Percentiles rank a stretch among this genome's conserved stretches.
Conservation (phyloP, 768 basidiomycete genomes). For the Coprinellus micaceus region DNA sequence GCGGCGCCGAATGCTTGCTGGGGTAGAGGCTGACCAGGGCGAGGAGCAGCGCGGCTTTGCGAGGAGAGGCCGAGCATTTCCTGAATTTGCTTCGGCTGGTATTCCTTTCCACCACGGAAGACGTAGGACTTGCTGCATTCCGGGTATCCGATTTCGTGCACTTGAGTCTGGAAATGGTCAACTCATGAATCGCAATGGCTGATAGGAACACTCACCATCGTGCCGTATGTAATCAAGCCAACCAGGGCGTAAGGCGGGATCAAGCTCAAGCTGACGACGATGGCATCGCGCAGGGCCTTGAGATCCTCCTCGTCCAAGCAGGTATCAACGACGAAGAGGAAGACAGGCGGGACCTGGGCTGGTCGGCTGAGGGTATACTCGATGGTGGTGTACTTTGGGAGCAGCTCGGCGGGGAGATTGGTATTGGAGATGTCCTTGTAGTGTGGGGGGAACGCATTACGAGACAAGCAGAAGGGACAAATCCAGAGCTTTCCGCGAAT, state of each 20-base stretch:
- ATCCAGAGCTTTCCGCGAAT: constrained; percentile 99
- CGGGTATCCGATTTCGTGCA: constrained; percentile 95
- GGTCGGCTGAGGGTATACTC: constrained; percentile 97
- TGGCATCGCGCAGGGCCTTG: constrained; percentile 88
- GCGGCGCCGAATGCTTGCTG: constrained; percentile 80
- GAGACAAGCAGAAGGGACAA: constrained; percentile 95
- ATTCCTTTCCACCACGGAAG: constrained; percentile 97
- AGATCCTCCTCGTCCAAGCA: constrained; percentile 95
- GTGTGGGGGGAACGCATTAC: constrained; percentile 96
- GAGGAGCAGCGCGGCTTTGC: constrained; percentile 77
- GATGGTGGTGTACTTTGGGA: constrained; percentile 98
- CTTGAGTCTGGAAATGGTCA: constrained; percentile 69
- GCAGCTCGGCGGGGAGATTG: constrained; percentile 91
- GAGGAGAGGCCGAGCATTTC: constrained; percentile 93
- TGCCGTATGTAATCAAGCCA: constrained; percentile 93
- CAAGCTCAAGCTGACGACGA: constrained; percentile 89
- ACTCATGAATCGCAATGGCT: background rate
- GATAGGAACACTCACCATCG: constrained; percentile 65
- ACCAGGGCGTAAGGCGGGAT: constrained; percentile 94
- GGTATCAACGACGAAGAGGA: constrained; percentile 96
- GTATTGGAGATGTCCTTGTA: constrained; percentile 98
- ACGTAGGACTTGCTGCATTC: constrained; percentile 98
- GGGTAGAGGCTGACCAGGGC: constrained; percentile 79
- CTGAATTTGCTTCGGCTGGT: constrained; percentile 92
- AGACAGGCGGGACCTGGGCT: constrained; percentile 90